A percentile compares a stretch with the other conserved stretches of the same genome.
Conservation (phyloP, 1,139 yeast genomes). For the Hemisphaericaspora lyxosophila region DNA sequence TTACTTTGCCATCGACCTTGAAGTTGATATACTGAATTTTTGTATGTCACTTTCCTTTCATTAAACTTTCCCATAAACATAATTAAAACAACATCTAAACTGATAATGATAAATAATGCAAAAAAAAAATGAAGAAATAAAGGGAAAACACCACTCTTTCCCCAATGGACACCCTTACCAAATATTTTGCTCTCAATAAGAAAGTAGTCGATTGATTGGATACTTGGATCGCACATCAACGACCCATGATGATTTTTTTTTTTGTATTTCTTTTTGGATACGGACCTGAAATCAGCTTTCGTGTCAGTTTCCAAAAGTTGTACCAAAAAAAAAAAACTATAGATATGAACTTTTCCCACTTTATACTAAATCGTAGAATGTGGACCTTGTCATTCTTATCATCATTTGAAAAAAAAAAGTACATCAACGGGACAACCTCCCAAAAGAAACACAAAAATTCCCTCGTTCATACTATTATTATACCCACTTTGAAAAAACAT, state of each 20-base stretch:
- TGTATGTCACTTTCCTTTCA: no score
- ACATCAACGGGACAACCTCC: no score
- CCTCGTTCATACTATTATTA: background rate
- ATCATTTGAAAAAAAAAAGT: no score
- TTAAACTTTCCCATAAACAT: background rate
- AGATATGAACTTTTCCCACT: no score
- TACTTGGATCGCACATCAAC: background rate
- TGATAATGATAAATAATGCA: background rate
- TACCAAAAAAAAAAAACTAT: no score
- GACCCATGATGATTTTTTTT: background rate
- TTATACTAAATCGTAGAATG: no score
- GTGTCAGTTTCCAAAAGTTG: no score
- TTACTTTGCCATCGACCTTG: background rate
- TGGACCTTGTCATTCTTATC: no score
- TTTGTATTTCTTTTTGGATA: background rate
- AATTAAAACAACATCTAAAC: background rate
- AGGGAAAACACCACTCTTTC: background rate
- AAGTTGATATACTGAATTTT: no score
- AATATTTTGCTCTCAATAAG: background rate
- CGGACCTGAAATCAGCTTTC: no score
- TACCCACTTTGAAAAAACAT: constrained; percentile 39
- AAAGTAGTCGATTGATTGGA: background rate
- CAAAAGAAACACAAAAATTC: background rate
- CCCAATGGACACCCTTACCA: background rate
- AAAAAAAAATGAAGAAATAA: background rate